These are phyloP conservation scores for Malassezia restricta DNA, from an alignment of 1,284 basidiomycete genomes.

Conservation along the genomic window DNA sequence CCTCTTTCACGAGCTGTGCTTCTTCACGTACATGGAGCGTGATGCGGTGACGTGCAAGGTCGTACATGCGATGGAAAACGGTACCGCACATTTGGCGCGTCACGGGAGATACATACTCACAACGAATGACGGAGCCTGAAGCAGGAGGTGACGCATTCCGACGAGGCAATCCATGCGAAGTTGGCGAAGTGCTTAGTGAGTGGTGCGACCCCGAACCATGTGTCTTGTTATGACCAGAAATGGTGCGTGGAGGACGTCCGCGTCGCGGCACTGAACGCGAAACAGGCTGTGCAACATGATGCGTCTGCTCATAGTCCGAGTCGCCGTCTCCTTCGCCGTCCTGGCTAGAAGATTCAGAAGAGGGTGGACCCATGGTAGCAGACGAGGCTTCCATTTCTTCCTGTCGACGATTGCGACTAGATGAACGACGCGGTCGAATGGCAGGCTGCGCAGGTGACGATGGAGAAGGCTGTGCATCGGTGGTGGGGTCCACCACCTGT, in stretches of 20 bases:
- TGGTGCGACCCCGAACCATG: background rate
- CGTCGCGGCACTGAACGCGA: slow-evolving; percentile 1
- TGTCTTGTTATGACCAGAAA: background rate
- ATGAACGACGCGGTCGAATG: background rate
- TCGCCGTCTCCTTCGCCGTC: slow-evolving; percentile 13
- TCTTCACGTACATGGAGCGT: slow-evolving; percentile 43
- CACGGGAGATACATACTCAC: slow-evolving; percentile 40
- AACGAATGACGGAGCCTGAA: slow-evolving; percentile 19
- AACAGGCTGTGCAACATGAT: background rate
- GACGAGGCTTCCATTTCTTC: background rate
- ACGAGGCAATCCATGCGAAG: background rate
- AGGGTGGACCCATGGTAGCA: background rate
- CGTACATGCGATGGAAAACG: slow-evolving; percentile 43
- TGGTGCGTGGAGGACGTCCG: slow-evolving; percentile 2
- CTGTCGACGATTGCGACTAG: background rate
- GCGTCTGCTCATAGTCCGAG: slow-evolving; percentile 14
- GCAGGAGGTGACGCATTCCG: background rate
- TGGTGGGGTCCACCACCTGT: slow-evolving; percentile 17
- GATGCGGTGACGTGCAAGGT: slow-evolving; percentile 40
- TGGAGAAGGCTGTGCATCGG: background rate
- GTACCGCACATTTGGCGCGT: slow-evolving; percentile 34
- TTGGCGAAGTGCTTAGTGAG: background rate
- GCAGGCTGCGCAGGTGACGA: background rate
- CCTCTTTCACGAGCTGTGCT: slow-evolving; percentile 31
- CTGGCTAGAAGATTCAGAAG: slow-evolving; percentile 3